Evolutionary conservation across 192 early-diverging fungal genomes (phyloP).

Genomic region (Entomortierella parvispora): DNA sequence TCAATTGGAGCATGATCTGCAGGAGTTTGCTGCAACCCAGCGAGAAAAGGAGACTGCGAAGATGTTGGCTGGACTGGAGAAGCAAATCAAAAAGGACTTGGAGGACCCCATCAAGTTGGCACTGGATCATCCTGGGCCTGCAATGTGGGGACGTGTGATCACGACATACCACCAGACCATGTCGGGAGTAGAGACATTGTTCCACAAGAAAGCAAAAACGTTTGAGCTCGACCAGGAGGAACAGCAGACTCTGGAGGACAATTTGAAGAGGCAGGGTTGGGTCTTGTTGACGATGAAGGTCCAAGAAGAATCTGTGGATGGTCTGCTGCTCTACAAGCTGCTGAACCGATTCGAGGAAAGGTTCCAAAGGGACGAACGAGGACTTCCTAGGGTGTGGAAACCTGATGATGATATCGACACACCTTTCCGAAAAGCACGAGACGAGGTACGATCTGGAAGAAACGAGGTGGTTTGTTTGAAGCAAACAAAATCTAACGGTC

Average conservation of each 20-base stretch:
- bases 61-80: conserved; percentile 69
- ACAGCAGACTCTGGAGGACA: conserved; percentile 33
- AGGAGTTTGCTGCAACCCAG: conserved; percentile 62
- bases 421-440: conserved; percentile 78
- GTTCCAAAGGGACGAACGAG: conserved; percentile 92
- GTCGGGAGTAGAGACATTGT: conserved; percentile 56
- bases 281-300: conserved; percentile 72
- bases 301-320: conserved; percentile 85
- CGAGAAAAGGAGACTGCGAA: conserved; percentile 71
- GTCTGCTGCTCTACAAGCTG: conserved; percentile 82
- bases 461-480: no score
- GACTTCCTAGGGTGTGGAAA: conserved; percentile 93
- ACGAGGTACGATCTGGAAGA: conserved; percentile 56
- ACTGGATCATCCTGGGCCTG: conserved; percentile 68
- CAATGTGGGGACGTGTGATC: conserved; percentile 82
- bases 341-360: conserved; percentile 83
- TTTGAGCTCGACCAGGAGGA: conserved; percentile 29
- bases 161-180: conserved; percentile 59
- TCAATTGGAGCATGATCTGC: conserved; percentile 69
- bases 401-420: conserved; percentile 94
- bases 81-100: conserved; percentile 63
- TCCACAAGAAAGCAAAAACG: conserved; percentile 55
- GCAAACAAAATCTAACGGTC: no score
- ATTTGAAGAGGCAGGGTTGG: conserved; percentile 77
- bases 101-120: conserved; percentile 75